Evolutionary conservation across 441 rosid genomes (phyloP).

Genomic region (Gossypium trilobum): DNA sequence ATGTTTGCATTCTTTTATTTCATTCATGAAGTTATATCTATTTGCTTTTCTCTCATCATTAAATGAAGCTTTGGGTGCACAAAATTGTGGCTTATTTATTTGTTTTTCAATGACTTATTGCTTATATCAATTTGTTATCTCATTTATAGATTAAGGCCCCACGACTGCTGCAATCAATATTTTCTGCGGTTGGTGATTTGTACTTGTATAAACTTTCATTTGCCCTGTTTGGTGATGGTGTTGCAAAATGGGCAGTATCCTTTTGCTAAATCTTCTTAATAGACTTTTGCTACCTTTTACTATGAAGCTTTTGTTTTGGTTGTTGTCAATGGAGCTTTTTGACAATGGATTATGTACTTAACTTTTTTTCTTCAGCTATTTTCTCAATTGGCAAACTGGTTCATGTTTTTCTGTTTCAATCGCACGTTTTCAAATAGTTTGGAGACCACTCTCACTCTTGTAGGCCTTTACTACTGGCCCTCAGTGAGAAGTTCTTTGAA

Average conservation of each 20-base stretch:
- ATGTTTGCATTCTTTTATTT: not conserved
- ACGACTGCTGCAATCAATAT: constrained; percentile 64
- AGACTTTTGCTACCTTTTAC: not conserved
- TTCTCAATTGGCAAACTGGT: constrained; percentile 79
- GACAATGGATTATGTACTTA: constrained; percentile 30
- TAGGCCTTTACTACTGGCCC: constrained; percentile 80
- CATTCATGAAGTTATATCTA: not conserved
- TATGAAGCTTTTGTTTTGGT: not conserved
- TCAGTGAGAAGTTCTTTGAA: constrained; percentile 46
- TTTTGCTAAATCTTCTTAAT: constrained; percentile 14
- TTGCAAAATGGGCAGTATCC: constrained; percentile 81
- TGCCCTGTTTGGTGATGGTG: constrained; percentile 43
- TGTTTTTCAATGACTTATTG: not conserved
- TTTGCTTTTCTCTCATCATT: not conserved
- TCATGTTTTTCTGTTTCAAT: constrained; percentile 74
- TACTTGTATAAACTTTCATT: constrained; percentile 58
- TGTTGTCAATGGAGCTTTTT: constrained; percentile 1
- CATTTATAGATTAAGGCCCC: constrained; percentile 54
- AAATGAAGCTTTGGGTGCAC: not conserved
- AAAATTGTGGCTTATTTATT: constrained; percentile 7
- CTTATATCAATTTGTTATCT: not conserved
- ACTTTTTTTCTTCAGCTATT: constrained; percentile 51
- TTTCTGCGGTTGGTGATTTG: constrained; percentile 81
- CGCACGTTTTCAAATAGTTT: constrained; percentile 81
- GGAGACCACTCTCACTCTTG: constrained; percentile 80